phyloP scores from a whole-genome alignment of 371 early-diverging fungal species.

The Gilbertella persicaria region DNA sequence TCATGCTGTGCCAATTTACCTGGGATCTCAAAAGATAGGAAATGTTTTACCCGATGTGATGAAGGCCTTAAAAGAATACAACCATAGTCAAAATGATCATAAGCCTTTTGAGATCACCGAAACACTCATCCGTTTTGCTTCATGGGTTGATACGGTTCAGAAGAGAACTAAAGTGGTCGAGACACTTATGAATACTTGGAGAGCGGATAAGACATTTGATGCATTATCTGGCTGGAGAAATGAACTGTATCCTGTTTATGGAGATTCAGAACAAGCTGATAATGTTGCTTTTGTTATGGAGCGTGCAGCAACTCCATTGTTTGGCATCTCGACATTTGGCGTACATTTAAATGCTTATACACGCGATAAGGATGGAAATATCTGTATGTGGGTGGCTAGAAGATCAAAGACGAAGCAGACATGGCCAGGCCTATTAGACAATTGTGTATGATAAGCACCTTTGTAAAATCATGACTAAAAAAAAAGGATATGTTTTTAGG shows the following conservation, averaged over 20 bases:
- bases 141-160: slow-evolving; percentile 34
- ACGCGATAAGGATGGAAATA: slow-evolving; percentile 31
- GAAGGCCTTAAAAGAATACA: slow-evolving; percentile 31
- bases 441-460: slow-evolving; percentile 55
- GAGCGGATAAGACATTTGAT: slow-evolving; percentile 27
- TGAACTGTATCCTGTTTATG: slow-evolving; percentile 85
- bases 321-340: slow-evolving; percentile 81
- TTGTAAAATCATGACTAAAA: not conserved
- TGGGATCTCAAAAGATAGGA: slow-evolving; percentile 39
- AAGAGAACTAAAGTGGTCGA: slow-evolving; percentile 40
- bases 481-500: slow-evolving; percentile 24
- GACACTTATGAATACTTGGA: slow-evolving; percentile 45
- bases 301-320: slow-evolving; percentile 75
- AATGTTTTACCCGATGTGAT: slow-evolving; percentile 36
- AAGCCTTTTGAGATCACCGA: slow-evolving; percentile 36
- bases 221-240: slow-evolving; percentile 47
- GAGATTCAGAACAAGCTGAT: slow-evolving; percentile 31
- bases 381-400: slow-evolving; percentile 87
- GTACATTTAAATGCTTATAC: slow-evolving; percentile 83
- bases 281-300: slow-evolving; percentile 73
- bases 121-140: slow-evolving; percentile 23
- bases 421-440: slow-evolving; percentile 87
- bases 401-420: slow-evolving; percentile 80
- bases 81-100: slow-evolving; percentile 3
- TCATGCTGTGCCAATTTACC: slow-evolving; percentile 26